These are phyloP conservation scores for Pythium sukuiense DNA, from an alignment of 352 stramenopile genomes.

Conservation along the genomic window DNA sequence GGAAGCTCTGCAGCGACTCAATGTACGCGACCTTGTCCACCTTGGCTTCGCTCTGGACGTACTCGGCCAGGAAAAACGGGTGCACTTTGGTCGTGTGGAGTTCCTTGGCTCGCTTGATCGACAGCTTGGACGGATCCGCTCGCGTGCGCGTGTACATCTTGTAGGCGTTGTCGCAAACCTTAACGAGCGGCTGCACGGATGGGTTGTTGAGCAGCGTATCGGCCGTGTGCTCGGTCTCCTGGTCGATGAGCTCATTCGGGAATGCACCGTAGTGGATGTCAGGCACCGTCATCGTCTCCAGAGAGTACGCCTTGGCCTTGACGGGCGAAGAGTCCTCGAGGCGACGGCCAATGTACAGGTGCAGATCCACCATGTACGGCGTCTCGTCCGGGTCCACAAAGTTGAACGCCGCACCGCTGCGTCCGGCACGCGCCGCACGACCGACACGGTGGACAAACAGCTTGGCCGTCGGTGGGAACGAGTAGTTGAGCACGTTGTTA, in stretches of 20 bases:
- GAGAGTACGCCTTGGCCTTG: conserved; percentile 77
- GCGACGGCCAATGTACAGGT: conserved; percentile 93
- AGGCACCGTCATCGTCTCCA: conserved; percentile 93
- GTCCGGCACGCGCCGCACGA: conserved; percentile 94
- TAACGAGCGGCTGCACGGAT: conserved; percentile 73
- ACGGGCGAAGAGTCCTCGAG: conserved; percentile 72
- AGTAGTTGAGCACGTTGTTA: conserved; percentile 97
- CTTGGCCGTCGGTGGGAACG: conserved; percentile 93
- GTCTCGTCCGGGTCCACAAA: conserved; percentile 98
- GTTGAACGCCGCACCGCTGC: conserved; percentile 94
- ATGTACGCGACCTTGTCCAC: conserved; percentile 91
- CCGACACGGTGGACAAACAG: conserved; percentile 96
- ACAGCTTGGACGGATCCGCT: conserved; percentile 94
- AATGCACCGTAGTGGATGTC: conserved; percentile 98
- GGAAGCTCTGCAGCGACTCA: conserved; percentile 90
- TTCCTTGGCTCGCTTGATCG: conserved; percentile 94
- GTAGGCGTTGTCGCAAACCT: conserved; percentile 96
- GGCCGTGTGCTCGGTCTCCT: conserved; percentile 95
- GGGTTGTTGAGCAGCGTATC: conserved; percentile 85
- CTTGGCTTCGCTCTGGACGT: conserved; percentile 80
- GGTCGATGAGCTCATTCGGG: conserved; percentile 94
- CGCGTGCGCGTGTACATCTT: conserved; percentile 97
- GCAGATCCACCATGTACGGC: conserved; percentile 98
- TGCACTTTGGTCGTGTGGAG: conserved; percentile 91
- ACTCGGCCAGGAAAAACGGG: conserved; percentile 89